Percentiles rank a stretch among this genome's conserved stretches.
These are phyloP conservation scores for Parachaetomium inaequale DNA, from an alignment of 495 filamentous ascomycete species.

Conservation along the genomic window DNA sequence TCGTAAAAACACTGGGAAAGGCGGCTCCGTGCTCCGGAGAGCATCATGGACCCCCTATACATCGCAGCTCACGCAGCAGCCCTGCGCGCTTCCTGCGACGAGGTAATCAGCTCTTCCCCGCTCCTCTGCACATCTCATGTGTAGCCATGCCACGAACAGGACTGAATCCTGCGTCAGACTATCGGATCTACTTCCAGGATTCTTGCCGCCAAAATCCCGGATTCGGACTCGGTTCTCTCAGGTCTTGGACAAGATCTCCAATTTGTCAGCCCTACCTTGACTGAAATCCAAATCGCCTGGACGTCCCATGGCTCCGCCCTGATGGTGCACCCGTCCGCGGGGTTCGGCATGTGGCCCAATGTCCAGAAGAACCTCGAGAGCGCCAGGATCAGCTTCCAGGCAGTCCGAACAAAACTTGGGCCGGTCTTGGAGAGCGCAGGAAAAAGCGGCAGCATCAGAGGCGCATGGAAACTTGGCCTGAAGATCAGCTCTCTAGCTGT, in stretches of 20 bases:
- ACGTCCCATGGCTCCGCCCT: not conserved
- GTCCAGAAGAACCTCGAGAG: not conserved
- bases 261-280: not conserved
- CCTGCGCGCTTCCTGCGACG: not conserved
- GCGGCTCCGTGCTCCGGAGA: too few species aligned
- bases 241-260: not conserved
- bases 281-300: not conserved
- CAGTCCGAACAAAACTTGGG: not conserved
- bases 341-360: slow-evolving; percentile 1
- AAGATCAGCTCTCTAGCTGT: not conserved
- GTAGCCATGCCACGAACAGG: not conserved
- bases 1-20: too few species aligned
- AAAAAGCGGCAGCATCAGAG: not conserved
- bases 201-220: not conserved
- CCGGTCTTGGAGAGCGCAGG: not conserved
- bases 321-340: not conserved
- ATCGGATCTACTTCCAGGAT: not conserved
- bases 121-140: not conserved
- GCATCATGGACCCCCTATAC: not conserved
- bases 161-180: not conserved
- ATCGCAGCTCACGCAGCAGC: not conserved
- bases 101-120: not conserved
- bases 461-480: not conserved
- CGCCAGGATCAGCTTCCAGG: not conserved
- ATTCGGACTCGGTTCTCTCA: not conserved